A percentile compares a stretch with the other conserved stretches of the same genome.
Conservation (phyloP, 805 yeast genomes). For the Metschnikowia henanensis region DNA sequence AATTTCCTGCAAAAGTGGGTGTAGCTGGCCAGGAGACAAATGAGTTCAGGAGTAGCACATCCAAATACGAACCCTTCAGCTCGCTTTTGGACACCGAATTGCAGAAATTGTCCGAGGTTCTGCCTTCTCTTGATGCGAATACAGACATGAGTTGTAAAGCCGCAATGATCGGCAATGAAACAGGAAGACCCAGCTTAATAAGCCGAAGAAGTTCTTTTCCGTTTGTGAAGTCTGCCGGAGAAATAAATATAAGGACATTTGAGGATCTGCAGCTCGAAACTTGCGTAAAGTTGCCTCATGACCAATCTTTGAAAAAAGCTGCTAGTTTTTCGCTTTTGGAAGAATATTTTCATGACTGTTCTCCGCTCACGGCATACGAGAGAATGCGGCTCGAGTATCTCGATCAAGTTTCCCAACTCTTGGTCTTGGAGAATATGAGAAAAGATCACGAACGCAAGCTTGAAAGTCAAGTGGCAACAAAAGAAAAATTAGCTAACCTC, state of each 20-base stretch:
- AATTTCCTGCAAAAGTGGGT: conserved; percentile 4
- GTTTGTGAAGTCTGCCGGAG: conserved; percentile 13
- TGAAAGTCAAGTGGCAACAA: neutral
- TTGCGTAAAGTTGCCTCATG: neutral
- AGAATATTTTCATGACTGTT: conserved; percentile 6
- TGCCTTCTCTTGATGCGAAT: neutral
- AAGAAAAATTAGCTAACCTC: conserved; percentile 17
- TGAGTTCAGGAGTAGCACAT: neutral
- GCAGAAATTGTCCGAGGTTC: conserved; percentile 7
- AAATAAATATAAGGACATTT: conserved; percentile 22
- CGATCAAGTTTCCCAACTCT: neutral
- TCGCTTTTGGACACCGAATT: conserved; percentile 13
- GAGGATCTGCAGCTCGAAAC: conserved; percentile 19
- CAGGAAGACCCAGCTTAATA: neutral
- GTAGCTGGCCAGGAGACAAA: neutral
- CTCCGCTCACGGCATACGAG: conserved; percentile 8
- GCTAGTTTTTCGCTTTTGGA: conserved; percentile 28
- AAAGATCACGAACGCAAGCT: neutral
- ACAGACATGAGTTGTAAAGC: neutral
- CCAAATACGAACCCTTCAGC: neutral
- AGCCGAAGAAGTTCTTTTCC: conserved; percentile 41
- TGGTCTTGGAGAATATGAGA: conserved; percentile 5
- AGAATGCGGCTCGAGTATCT: conserved; percentile 10
- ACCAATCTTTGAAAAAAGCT: conserved; percentile 10
- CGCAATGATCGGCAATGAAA: neutral